These are phyloP conservation scores for Arabis hirsuta DNA, from an alignment of 345 rosid genomes.

Conservation along the genomic window DNA sequence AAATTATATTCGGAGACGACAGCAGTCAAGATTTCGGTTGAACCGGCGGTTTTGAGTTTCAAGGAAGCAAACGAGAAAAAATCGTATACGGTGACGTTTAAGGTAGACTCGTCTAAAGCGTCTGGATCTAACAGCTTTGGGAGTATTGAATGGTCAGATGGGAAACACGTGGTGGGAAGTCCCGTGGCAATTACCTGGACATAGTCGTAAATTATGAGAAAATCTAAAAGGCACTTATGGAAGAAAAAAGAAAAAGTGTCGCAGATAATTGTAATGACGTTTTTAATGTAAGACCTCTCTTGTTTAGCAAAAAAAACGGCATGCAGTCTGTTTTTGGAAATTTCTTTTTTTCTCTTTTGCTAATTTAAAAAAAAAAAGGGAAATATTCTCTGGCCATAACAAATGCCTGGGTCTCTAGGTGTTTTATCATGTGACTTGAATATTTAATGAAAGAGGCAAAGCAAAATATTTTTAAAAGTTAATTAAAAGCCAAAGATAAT, in stretches of 20 bases:
- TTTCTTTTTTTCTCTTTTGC: constrained; percentile 6
- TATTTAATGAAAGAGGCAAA: constrained; percentile 9
- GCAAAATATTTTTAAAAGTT: no score
- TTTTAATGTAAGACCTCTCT: constrained; percentile 15
- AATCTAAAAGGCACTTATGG: constrained; percentile 1
- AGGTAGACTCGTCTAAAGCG: constrained; percentile 50
- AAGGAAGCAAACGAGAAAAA: constrained; percentile 62
- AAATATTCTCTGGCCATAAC: constrained; percentile 24
- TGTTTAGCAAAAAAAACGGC: constrained; percentile 36
- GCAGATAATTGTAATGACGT: constrained; percentile 26
- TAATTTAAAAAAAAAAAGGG: not conserved
- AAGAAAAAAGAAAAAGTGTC: not conserved
- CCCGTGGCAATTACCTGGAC: constrained; percentile 86
- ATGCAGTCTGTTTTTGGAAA: constrained; percentile 32
- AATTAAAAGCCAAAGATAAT: not conserved
- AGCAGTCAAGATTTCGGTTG: constrained; percentile 62
- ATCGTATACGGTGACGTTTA: constrained; percentile 69
- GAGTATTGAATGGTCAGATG: constrained; percentile 78
- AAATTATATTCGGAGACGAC: constrained; percentile 46
- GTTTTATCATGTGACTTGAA: constrained; percentile 25
- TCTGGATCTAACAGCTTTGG: constrained; percentile 55
- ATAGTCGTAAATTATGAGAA: constrained; percentile 42
- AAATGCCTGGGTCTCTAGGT: constrained; percentile 9
- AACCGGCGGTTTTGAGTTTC: constrained; percentile 65
- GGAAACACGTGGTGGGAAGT: constrained; percentile 68